Base-by-base conservation (phyloP, 2,329 filamentous ascomycete genomes). In the Ophiocordyceps polyrhachis-furcata region DNA sequence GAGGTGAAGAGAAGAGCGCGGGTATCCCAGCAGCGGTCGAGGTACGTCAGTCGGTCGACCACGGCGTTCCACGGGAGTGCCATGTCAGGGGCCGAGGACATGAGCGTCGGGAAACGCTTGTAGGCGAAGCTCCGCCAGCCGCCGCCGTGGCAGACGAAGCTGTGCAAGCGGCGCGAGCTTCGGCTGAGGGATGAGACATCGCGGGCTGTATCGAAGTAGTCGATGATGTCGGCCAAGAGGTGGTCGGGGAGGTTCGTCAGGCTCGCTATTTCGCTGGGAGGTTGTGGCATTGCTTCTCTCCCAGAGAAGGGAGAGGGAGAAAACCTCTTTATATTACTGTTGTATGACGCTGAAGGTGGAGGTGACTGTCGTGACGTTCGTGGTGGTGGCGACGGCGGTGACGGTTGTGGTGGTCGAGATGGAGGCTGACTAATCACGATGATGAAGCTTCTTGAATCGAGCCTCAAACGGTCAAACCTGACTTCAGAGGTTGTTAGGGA, bases 1-100 rank as follows among this genome's bases (percentile, higher is more conserved):
- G 55, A 48, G 40, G 50, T 55, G 14, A 62, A 54, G 43, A 60
- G 58, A 46, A 73, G 63, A 15, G 60, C 58, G 19, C 69, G 63
- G 44, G 62, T 64, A 43, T 74, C 71, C 72, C 71, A 75, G 50
- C 67, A 70, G 6, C 70, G 63, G 25, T 68, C 65, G 45, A 73
- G 65, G 49, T 66, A 68, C 0, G 71, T 73, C 40, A 73, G 53
- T 0, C 61, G 63, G 23, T 66, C 58, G 7, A 70, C 70, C 23
- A 68, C 55, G 13, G 55, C 50, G 12, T 51, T 49, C 60, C 69
- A 72, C 15, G 46, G 50, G 3, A 48, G 48, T n/a, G 41, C 48
- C 2, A 41, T 45, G 15, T 17, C 31, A 15, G 12, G 13, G 31
- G 15, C 53, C 41, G 46, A 55, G 0, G 64, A 59, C 1, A 67